phyloP scores from a whole-genome alignment of 1,139 yeast genomes.

The Kazachstania sp. region DNA sequence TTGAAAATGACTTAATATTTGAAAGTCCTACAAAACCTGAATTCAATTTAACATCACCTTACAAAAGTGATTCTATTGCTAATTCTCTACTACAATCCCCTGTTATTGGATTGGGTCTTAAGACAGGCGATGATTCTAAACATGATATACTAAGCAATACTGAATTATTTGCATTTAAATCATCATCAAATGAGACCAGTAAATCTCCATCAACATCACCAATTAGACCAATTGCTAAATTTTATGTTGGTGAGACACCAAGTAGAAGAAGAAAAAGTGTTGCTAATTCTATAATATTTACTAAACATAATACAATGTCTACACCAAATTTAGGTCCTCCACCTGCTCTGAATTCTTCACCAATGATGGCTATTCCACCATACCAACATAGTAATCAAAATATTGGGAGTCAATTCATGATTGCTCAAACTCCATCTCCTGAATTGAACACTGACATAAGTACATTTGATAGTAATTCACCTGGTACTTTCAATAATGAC shows the following conservation, averaged over 20 bases:
- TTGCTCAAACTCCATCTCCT: constrained; percentile 33
- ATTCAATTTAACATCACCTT: constrained; percentile 1
- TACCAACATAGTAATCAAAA: constrained; percentile 18
- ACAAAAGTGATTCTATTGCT: neutral
- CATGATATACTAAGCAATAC: neutral
- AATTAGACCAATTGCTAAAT: constrained; percentile 3
- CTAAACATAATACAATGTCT: neutral
- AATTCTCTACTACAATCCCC: neutral
- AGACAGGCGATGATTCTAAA: neutral
- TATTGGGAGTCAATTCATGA: constrained; percentile 8
- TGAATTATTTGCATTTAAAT: neutral
- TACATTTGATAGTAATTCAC: constrained; percentile 20
- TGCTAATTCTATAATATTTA: neutral
- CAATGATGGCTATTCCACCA: neutral
- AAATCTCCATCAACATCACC: constrained; percentile 5
- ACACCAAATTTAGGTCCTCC: constrained; percentile 1
- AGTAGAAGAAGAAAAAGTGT: neutral
- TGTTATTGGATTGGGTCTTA: constrained; percentile 3
- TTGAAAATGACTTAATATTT: neutral
- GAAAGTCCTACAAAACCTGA: neutral
- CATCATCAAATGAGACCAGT: neutral
- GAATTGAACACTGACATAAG: constrained; percentile 29
- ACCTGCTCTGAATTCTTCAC: neutral
- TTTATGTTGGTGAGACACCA: neutral
- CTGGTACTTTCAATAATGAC: constrained; percentile 4